These are phyloP conservation scores for Austroboletus novae-zelandiae DNA, from an alignment of 1,284 basidiomycete species.

Conservation along the genomic window DNA sequence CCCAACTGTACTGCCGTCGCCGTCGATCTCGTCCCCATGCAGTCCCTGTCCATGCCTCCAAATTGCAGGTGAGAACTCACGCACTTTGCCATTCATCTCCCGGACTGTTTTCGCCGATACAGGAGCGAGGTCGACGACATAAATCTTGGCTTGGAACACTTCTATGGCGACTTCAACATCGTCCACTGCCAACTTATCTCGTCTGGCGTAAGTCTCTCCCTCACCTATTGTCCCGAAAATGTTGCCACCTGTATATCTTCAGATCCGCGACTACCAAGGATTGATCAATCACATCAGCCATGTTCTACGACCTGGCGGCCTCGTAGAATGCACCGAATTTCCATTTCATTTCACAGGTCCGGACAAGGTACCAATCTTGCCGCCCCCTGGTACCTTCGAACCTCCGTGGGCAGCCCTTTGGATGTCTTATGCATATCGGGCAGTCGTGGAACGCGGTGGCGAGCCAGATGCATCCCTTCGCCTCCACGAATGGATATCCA, in stretches of 20 bases:
- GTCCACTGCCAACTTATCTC: constrained; percentile 68
- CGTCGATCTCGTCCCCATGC: constrained; percentile 77
- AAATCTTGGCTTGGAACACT: constrained; percentile 78
- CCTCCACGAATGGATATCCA: constrained; percentile 49
- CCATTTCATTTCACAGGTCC: constrained; percentile 61
- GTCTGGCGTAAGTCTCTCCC: constrained; percentile 55
- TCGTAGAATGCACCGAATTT: constrained; percentile 65
- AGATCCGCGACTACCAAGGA: constrained; percentile 67
- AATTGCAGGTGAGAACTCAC: constrained; percentile 57
- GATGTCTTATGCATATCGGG: constrained; percentile 51
- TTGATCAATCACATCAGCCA: constrained; percentile 67
- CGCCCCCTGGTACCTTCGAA: constrained; percentile 40
- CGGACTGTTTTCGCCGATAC: constrained; percentile 11
- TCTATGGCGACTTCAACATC: constrained; percentile 71
- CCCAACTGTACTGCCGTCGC: constrained; percentile 66
- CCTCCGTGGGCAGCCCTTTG: constrained; percentile 59
- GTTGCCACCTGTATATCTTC: constrained; percentile 11
- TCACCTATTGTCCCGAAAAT: constrained; percentile 7
- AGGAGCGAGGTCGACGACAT: constrained; percentile 82
- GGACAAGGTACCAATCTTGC: constrained; percentile 44
- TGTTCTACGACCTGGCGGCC: constrained; percentile 66
- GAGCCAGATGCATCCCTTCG: constrained; percentile 57
- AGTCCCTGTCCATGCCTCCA: constrained; percentile 63
- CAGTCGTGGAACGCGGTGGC: constrained; percentile 57
- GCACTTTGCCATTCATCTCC: constrained; percentile 1